Conservation (phyloP, 2,329 filamentous ascomycete genomes). For the Alternaria gansuensis region DNA sequence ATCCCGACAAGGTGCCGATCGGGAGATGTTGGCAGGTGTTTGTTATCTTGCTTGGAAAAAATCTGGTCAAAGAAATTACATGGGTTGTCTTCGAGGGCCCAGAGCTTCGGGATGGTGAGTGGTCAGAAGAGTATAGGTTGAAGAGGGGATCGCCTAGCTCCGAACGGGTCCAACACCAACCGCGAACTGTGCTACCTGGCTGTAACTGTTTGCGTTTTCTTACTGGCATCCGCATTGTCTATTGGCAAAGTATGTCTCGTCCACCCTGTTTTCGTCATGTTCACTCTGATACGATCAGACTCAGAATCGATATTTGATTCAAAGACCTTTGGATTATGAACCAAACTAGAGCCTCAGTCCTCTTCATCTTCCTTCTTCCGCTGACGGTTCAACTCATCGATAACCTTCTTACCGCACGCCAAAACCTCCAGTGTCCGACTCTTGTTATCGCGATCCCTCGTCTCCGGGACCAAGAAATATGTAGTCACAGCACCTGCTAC, state of each 20-base stretch:
- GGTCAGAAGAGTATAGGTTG: too few species aligned
- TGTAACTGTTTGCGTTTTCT: too few species aligned
- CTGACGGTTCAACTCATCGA: conserved; percentile 43
- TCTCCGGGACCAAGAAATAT: conserved; percentile 46
- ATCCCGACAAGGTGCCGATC: not conserved
- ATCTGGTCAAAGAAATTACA: not conserved
- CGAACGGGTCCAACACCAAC: not conserved
- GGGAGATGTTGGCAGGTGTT: not conserved
- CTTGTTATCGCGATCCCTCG: conserved; percentile 45
- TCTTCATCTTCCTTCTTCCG: conserved; percentile 38
- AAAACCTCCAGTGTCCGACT: conserved; percentile 46
- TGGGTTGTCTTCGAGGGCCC: not conserved
- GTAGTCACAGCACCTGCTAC: conserved; percentile 46
- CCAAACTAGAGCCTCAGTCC: conserved; percentile 5
- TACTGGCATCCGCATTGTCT: not conserved
- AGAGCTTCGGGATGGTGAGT: not conserved
- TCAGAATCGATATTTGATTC: not conserved
- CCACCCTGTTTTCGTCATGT: not conserved
- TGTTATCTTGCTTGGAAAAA: not conserved
- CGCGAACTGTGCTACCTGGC: not conserved
- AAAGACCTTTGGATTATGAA: not conserved
- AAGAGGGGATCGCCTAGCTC: not conserved
- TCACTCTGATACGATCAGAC: not conserved
- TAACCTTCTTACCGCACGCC: conserved; percentile 43
- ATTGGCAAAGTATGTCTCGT: not conserved